Evolutionary conservation across 352 stramenopile genomes (phyloP), one percentile per base, ranked within the genome.

Genomic region (Phytopythium litorale): DNA sequence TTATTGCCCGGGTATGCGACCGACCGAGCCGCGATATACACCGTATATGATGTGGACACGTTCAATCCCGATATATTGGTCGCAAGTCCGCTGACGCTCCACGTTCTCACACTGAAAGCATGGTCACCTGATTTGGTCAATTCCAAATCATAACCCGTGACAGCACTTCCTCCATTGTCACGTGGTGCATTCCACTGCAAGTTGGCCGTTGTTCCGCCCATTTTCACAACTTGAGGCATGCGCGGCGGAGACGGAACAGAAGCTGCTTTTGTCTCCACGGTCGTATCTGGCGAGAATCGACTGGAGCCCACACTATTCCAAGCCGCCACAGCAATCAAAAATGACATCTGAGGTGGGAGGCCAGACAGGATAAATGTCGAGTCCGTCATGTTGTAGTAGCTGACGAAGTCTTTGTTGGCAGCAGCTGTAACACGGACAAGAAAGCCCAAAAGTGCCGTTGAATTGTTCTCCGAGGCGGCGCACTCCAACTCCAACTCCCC

Each of bases 291-390:
- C 0, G 75, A 71, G 43, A 74, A 88, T 18, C 68, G 38, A 1
- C 81, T 79, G 5, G 68, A 19, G 4, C 81, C 81, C 42, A 79
- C 84, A 7, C 2, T 5, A 51, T 80, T 90, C 78, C 77, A 88
- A 30, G 70, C 68, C 18, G 75, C 75, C 7, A 88, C 57, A 52
- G 84, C 56, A 5, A 84, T 49, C 33, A 28, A 37, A 51, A 84
- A 87, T 16, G 62, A 11, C 19, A 60, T 78, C 35, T n/a, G 33
- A 7, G 77, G 46, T 11, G 58, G 28, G 3, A 90, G 69, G 0
- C 61, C 67, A 0, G 76, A 84, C 4, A 90, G 49, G 3, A 66
- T 76, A 23, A 90, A 87, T 0, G 18, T 33, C 1, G 66, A 8
- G 0, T 37, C 16, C 0, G 75, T 77, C 23, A 71, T 67, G 23